Conservation (phyloP, 768 basidiomycete genomes). For the Podaxis sp. region DNA sequence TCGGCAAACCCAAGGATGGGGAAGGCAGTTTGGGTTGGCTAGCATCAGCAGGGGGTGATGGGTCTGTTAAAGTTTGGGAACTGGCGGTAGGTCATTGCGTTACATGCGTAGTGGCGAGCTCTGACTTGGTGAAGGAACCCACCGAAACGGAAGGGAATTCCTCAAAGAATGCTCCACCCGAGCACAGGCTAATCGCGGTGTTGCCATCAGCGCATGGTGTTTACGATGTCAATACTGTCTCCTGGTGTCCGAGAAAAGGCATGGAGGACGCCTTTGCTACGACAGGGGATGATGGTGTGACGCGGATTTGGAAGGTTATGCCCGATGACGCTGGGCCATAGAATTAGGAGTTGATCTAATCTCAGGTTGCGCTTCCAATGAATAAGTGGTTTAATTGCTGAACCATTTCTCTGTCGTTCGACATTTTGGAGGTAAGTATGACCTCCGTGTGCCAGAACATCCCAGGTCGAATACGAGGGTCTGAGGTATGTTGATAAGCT, state of each 20-base stretch:
- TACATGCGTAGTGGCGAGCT: background rate
- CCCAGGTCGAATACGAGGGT: no score
- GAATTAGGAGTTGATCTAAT: no score
- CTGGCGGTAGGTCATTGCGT: constrained; percentile 45
- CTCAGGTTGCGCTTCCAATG: no score
- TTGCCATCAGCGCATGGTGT: constrained; percentile 73
- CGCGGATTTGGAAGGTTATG: constrained; percentile 69
- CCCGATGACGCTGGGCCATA: background rate
- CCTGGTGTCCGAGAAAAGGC: constrained; percentile 79
- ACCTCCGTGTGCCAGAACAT: no score
- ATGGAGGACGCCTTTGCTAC: constrained; percentile 71
- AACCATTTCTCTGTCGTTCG: no score
- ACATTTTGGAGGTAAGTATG: no score
- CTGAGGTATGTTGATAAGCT: no score
- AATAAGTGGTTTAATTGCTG: no score
- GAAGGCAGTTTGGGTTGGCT: constrained; percentile 69
- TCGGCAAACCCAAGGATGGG: no score
- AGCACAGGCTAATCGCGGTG: constrained; percentile 52
- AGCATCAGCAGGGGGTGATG: constrained; percentile 86
- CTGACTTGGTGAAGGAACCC: constrained; percentile 24
- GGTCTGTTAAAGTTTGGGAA: constrained; percentile 79
- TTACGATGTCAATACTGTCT: constrained; percentile 80
- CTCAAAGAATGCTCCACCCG: constrained; percentile 18
- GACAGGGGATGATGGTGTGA: constrained; percentile 81
- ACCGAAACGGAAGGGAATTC: constrained; percentile 14